phyloP scores from a whole-genome alignment of 1,284 basidiomycete species.

The Earliella scabrosa region DNA sequence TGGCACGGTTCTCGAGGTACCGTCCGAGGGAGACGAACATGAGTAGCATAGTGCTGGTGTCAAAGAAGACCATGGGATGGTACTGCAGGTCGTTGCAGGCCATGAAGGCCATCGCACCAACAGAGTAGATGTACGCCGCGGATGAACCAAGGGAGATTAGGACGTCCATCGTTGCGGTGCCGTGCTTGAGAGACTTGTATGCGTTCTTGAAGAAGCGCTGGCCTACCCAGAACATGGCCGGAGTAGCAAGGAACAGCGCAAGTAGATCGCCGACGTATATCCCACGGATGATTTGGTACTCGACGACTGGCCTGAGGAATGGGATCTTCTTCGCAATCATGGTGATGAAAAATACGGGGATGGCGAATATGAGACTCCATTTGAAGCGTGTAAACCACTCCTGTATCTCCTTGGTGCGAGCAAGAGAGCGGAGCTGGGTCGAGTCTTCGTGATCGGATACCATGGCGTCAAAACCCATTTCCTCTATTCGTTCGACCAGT shows the following conservation, averaged over 20 bases:
- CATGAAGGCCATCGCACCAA: constrained; percentile 72
- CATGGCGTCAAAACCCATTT: constrained; percentile 90
- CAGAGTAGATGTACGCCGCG: constrained; percentile 91
- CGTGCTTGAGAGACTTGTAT: constrained; percentile 90
- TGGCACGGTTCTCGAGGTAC: constrained; percentile 95
- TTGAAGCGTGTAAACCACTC: constrained; percentile 89
- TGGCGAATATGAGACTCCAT: constrained; percentile 78
- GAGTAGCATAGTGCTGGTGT: constrained; percentile 99
- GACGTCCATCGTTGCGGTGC: constrained; percentile 95
- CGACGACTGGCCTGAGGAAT: constrained; percentile 55
- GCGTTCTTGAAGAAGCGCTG: constrained; percentile 88
- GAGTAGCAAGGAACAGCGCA: constrained; percentile 85
- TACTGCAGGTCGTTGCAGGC: constrained; percentile 71
- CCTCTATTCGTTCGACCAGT: constrained; percentile 86
- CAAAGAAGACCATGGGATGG: constrained; percentile 93
- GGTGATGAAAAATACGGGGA: constrained; percentile 91
- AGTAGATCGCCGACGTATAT: constrained; percentile 87
- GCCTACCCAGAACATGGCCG: constrained; percentile 94
- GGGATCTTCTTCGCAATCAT: constrained; percentile 88
- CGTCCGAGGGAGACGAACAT: constrained; percentile 96
- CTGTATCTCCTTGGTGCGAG: constrained; percentile 89
- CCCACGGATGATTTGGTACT: constrained; percentile 56
- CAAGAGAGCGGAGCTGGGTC: constrained; percentile 90
- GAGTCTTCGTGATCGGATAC: constrained; percentile 82
- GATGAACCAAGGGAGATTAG: constrained; percentile 96